Conservation (phyloP, 108 stramenopile genomes). For the Schizochytrium sp. region DNA sequence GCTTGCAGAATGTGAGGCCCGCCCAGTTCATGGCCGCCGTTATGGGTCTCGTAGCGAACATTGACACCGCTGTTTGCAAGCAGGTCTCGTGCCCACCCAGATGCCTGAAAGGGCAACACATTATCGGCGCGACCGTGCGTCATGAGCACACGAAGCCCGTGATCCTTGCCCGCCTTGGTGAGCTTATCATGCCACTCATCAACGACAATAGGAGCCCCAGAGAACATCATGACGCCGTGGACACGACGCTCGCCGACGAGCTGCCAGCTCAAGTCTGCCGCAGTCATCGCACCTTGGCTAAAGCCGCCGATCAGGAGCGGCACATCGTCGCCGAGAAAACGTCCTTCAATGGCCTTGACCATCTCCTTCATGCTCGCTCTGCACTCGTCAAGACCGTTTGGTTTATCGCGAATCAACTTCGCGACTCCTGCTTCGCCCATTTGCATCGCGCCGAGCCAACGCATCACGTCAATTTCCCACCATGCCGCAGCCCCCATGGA, state of each 20-base stretch:
- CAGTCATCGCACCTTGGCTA: not conserved
- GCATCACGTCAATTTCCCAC: constrained; percentile 11
- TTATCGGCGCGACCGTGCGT: not conserved
- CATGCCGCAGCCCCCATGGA: constrained; percentile 11
- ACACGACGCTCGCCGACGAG: not conserved
- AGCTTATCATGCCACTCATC: constrained; percentile 4
- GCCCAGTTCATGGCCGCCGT: not conserved
- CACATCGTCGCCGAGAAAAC: not conserved
- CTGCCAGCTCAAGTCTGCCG: not conserved
- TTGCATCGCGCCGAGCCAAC: constrained; percentile 14
- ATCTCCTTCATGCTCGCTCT: not conserved
- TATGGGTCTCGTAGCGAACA: not conserved
- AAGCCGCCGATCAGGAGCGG: constrained; percentile 4
- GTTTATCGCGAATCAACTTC: not conserved
- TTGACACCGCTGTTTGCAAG: not conserved
- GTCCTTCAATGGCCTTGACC: not conserved
- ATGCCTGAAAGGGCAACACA: not conserved
- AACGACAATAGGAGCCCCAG: not conserved
- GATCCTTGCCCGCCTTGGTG: not conserved
- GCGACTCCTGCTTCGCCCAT: not conserved
- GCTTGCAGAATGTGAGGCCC: not conserved
- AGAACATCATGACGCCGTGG: not conserved
- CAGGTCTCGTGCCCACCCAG: not conserved
- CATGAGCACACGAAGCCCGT: not conserved
- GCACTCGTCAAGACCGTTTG: not conserved